phyloP scores from a whole-genome alignment of 2,329 filamentous ascomycete species.

The Dothidotthia symphoricarpi region DNA sequence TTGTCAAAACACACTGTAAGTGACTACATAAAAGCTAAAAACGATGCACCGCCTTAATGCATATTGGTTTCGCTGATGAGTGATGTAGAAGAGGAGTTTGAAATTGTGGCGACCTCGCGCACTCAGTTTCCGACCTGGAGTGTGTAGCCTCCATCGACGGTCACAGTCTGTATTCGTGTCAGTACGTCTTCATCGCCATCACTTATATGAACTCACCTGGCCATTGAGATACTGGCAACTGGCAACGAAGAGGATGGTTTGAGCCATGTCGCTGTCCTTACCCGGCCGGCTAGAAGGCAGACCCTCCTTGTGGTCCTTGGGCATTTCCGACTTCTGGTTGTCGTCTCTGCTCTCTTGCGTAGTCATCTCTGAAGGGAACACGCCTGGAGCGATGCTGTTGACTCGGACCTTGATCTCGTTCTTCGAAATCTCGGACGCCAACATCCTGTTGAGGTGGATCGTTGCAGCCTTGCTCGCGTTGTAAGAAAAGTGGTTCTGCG shows the following conservation, averaged over 20 bases:
- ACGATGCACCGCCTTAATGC: too few species aligned
- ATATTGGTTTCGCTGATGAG: too few species aligned
- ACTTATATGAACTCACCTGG: conserved; percentile 9
- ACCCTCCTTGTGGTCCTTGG: conserved; percentile 54
- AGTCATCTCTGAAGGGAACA: conserved; percentile 61
- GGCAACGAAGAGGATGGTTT: conserved; percentile 53
- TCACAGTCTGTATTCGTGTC: conserved; percentile 36
- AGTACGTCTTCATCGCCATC: not conserved
- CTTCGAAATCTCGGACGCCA: conserved; percentile 55
- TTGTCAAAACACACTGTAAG: too few species aligned
- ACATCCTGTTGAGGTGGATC: conserved; percentile 57
- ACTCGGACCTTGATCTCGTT: conserved; percentile 55
- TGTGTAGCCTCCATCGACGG: conserved; percentile 56
- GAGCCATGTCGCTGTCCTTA: conserved; percentile 50
- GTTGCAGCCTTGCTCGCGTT: conserved; percentile 52
- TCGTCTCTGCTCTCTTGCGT: conserved; percentile 49
- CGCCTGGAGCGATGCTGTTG: conserved; percentile 58
- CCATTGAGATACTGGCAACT: conserved; percentile 53
- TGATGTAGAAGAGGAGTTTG: too few species aligned
- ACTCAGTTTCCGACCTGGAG: conserved; percentile 36
- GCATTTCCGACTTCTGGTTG: conserved; percentile 56
- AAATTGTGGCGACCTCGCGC: too few species aligned
- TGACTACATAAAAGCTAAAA: too few species aligned
- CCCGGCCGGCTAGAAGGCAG: conserved; percentile 55
- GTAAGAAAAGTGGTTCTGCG: conserved; percentile 50